These are phyloP conservation scores for Cinnamomum micranthum DNA, from an alignment of 164 flowering plant genomes.

Conservation along the genomic window DNA sequence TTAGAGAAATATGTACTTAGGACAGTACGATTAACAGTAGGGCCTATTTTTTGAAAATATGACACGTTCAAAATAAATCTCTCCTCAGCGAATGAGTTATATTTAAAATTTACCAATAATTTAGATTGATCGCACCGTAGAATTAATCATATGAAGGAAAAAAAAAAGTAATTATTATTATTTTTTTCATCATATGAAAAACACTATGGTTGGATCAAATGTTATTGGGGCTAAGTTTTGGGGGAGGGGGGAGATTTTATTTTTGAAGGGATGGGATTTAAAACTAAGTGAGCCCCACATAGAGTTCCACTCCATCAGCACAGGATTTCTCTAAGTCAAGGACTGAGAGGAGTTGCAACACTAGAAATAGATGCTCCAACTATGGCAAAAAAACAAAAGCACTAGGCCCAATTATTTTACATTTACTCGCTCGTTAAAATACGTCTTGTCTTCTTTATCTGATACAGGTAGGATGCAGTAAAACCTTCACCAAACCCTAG, in stretches of 20 bases:
- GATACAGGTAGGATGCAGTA: neutral
- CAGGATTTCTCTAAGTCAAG: too few relatives aligned
- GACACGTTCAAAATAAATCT: too few relatives aligned
- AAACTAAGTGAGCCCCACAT: too few relatives aligned
- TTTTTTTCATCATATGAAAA: too few relatives aligned
- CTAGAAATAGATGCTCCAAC: neutral
- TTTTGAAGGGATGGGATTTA: neutral
- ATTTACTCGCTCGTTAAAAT: neutral
- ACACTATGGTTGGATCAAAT: too few relatives aligned
- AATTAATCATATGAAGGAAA: too few relatives aligned
- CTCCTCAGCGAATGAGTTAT: fast-evolving
- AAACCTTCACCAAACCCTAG: neutral
- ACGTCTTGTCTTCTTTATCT: neutral
- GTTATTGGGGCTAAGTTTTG: neutral
- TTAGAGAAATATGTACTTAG: too few relatives aligned
- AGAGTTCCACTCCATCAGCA: neutral
- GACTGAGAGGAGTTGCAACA: neutral
- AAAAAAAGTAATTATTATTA: too few relatives aligned
- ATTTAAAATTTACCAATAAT: too few relatives aligned
- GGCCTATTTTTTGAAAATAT: too few relatives aligned
- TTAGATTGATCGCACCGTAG: too few relatives aligned
- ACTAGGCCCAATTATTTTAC: neutral
- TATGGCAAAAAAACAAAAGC: neutral
- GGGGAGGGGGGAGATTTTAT: neutral
- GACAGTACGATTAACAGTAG: too few relatives aligned